Base-by-base conservation (phyloP, 2,329 filamentous ascomycete genomes). In the Fusarium hostae region DNA sequence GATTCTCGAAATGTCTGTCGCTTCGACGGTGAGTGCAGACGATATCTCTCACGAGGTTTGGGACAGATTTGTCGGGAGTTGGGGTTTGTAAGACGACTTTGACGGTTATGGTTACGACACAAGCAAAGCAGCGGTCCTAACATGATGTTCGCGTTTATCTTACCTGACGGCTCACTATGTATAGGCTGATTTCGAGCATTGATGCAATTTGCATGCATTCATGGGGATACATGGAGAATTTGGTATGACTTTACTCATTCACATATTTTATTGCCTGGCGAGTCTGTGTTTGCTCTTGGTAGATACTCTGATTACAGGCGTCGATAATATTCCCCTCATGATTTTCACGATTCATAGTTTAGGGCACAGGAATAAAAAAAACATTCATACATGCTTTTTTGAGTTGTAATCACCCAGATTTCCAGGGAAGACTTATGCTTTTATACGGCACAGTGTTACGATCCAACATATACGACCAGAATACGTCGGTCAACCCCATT, bases 251-350 rank as follows among this genome's bases (percentile, higher is more conserved):
- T 34, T 54, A 15, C 30, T 37, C 48, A 55, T 54, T 54, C 34
- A 39, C 22, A 12, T 34, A 34, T 63, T 57, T 58, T 59, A 41
- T 55, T 51, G 56, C 55, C 41, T 66, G 41, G 40, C 55, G 58
- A 72, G 66, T 59, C 41, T 69, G 43, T 40, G 44, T 43, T 69
- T 71, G 22, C 55, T 59, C 22, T 50, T 35, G 47, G 44, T 71
- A 65, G 59, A 68, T 45, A 40, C 56, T 72, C 44, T 50, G 58
- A 57, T 66, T 40, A 63, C 28, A 58, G 65, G 65, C 52, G 60
- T 54, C 48, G 35, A 65, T 48, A 54, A 59, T 67, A 60, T 73
- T 70, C 66, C 70, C 69, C 60, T 59, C 57, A 57, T 72, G 68
- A 43, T 55, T 45, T 45, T 52, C 48, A 63, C 60, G 56, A 43